A percentile compares a stretch with the other conserved stretches of the same genome.
phyloP scores from a whole-genome alignment of 1,139 yeast genomes.

The Debaryomyces udenii region DNA sequence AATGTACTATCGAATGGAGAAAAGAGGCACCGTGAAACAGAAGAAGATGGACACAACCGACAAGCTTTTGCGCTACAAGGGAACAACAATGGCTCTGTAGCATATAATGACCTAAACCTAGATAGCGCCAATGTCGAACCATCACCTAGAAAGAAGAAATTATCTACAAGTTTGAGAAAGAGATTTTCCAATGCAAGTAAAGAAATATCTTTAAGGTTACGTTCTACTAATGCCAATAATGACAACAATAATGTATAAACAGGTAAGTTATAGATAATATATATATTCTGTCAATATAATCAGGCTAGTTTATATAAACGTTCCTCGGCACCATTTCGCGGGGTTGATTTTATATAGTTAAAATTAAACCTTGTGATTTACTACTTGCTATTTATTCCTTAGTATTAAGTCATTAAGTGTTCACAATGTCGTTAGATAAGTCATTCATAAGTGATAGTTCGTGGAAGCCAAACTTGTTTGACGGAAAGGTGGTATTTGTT shows the following conservation, averaged over 20 bases:
- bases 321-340: slow-evolving; percentile 3
- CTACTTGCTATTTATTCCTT: neutral
- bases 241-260: slow-evolving; percentile 5
- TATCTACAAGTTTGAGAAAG: slow-evolving; percentile 14
- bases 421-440: slow-evolving; percentile 24
- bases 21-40: slow-evolving; percentile 25
- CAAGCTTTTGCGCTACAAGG: slow-evolving; percentile 11
- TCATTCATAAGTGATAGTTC: slow-evolving; percentile 27
- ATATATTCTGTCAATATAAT: neutral
- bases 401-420: too few species aligned
- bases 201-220: slow-evolving; percentile 22
- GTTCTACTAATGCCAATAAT: slow-evolving; percentile 10
- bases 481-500: slow-evolving; percentile 83
- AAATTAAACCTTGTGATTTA: neutral
- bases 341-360: neutral
- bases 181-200: slow-evolving; percentile 27
- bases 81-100: slow-evolving; percentile 5
- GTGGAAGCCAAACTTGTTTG: slow-evolving; percentile 65
- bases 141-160: slow-evolving; percentile 8
- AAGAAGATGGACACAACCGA: slow-evolving; percentile 14
- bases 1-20: slow-evolving; percentile 13
- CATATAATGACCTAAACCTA: neutral
- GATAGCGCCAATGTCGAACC: neutral
- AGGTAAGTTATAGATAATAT: slow-evolving; percentile 7
- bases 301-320: neutral